Conservation (phyloP, 225 moss, liverwort and hornwort genomes). For the Pleurozium schreberi region DNA sequence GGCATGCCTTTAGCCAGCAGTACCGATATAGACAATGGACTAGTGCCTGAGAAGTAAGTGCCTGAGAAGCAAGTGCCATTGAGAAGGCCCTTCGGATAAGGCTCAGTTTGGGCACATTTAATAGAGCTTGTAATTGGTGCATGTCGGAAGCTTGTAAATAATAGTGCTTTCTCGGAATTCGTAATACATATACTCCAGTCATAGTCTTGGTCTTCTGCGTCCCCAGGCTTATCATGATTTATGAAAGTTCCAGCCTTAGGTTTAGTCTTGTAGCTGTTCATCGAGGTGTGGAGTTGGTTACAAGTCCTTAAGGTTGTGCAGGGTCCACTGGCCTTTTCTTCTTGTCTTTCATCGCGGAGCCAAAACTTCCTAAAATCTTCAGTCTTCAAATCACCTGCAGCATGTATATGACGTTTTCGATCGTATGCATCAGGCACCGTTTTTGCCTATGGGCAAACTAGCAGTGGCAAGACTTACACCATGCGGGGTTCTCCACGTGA, state of each 20-base stretch:
- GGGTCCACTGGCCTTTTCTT: not conserved
- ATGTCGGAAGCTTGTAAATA: not conserved
- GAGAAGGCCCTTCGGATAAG: not conserved
- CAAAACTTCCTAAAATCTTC: not conserved
- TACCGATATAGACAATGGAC: not conserved
- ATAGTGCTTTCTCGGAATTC: not conserved
- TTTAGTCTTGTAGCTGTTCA: not conserved
- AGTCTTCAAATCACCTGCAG: not conserved
- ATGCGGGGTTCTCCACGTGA: constrained; percentile 77
- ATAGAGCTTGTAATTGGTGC: not conserved
- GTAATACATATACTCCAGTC: not conserved
- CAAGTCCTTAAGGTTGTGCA: not conserved
- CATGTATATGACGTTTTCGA: not conserved
- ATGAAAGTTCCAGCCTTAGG: not conserved
- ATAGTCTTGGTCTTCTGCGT: not conserved
- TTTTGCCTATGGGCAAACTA: constrained; percentile 96
- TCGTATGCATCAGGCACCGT: constrained; percentile 61
- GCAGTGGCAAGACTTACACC: constrained; percentile 94
- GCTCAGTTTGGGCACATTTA: not conserved
- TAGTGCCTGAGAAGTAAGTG: not conserved
- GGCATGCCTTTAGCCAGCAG: not conserved
- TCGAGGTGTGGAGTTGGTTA: not conserved
- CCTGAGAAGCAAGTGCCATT: not conserved
- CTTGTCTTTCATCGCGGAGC: not conserved
- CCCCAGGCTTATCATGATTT: not conserved